Conservation (phyloP, 2,329 filamentous ascomycete species). For the Aspergillus pseudoglaucus region DNA sequence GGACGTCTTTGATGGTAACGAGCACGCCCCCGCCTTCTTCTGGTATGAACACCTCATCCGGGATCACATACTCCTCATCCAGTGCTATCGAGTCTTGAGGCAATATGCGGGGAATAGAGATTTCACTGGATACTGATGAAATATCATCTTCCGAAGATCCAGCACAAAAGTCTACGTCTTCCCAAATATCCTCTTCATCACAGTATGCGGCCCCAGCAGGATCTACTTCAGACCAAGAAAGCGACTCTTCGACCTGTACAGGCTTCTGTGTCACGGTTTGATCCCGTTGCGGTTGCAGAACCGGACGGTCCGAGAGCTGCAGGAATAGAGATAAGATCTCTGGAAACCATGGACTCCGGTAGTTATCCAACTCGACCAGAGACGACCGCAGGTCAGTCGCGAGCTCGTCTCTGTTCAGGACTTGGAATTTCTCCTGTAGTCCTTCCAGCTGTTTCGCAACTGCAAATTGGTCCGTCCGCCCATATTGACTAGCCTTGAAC, state of each 20-base stretch:
- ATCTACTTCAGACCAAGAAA: slow-evolving; percentile 76
- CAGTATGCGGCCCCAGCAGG: slow-evolving; percentile 65
- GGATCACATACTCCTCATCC: slow-evolving; percentile 28
- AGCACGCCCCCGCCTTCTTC: slow-evolving; percentile 30
- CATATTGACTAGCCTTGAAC: slow-evolving; percentile 42
- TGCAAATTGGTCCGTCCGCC: slow-evolving; percentile 70
- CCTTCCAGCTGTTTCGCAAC: slow-evolving; percentile 60
- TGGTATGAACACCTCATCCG: slow-evolving; percentile 26
- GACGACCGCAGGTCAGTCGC: slow-evolving; percentile 61
- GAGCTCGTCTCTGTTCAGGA: slow-evolving; percentile 71
- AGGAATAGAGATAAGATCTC: slow-evolving; percentile 74
- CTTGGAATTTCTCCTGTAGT: slow-evolving; percentile 77
- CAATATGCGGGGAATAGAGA: slow-evolving; percentile 20
- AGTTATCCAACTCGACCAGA: slow-evolving; percentile 52
- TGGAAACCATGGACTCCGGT: slow-evolving; percentile 61
- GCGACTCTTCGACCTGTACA: slow-evolving; percentile 38
- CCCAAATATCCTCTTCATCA: slow-evolving; percentile 35
- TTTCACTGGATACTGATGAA: slow-evolving; percentile 26
- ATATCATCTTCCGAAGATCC: slow-evolving; percentile 35
- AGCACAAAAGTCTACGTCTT: slow-evolving; percentile 33
- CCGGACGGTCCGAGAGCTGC: slow-evolving; percentile 73
- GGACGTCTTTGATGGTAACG: slow-evolving; percentile 34
- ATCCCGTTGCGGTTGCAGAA: slow-evolving; percentile 60
- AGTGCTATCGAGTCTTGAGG: slow-evolving; percentile 20
- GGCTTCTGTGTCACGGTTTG: slow-evolving; percentile 54